Conservation (phyloP, 2,329 filamentous ascomycete genomes). For the Botryotinia narcissicola region DNA sequence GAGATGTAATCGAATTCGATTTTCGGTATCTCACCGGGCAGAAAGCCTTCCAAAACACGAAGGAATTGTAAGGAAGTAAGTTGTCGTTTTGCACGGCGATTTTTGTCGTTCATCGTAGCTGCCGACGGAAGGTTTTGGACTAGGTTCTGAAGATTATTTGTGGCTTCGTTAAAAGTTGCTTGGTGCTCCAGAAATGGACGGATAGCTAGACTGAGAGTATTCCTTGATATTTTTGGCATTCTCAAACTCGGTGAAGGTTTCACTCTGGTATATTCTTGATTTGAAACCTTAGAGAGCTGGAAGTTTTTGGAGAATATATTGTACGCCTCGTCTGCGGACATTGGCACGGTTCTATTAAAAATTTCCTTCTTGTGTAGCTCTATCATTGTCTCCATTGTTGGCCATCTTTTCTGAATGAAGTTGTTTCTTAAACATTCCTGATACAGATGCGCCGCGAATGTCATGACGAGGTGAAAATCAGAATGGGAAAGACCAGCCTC, state of each 20-base stretch:
- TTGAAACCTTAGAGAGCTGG: neutral
- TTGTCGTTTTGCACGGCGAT: neutral
- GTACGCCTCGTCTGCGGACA: neutral
- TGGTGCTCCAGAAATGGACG: neutral
- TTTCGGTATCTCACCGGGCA: neutral
- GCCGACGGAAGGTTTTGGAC: neutral
- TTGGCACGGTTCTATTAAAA: neutral
- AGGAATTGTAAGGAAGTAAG: neutral
- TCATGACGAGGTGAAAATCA: neutral
- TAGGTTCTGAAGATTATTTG: neutral
- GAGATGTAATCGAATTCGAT: neutral
- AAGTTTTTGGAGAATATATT: neutral
- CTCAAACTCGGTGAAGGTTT: neutral
- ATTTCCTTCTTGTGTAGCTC: neutral
- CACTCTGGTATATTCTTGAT: neutral
- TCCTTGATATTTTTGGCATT: neutral
- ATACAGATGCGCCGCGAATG: neutral
- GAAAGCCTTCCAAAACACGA: neutral
- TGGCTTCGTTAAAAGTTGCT: neutral
- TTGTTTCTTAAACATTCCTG: neutral
- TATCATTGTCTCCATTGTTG: neutral
- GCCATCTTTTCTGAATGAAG: neutral
- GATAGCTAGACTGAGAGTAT: neutral
- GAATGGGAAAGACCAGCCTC: neutral
- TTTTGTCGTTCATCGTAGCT: rapidly evolving